Base-by-base conservation (phyloP, 805 yeast genomes). In the Nakazawaea laoshanensis region DNA sequence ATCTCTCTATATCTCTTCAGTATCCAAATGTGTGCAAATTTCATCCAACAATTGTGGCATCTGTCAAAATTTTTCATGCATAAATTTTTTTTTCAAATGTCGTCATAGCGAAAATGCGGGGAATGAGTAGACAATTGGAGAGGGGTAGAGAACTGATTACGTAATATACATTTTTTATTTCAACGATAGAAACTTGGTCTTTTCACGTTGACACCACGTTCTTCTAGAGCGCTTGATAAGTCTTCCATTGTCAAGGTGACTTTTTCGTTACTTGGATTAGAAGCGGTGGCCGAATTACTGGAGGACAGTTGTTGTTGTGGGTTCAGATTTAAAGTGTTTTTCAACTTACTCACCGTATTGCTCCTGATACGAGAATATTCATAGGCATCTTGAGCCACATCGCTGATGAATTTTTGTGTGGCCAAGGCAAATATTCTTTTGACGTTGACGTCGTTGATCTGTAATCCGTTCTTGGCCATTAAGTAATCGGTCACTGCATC, bases 401-500 rank as follows among this genome's bases (percentile, higher is more conserved):
- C 98, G 40, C 88, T 76, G 18, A 92, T 71, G 53, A 92, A 92
- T 51, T 92, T 92, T 49, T 94, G 98, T 0, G 98, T 92, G 1
- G 98, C 97, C 36, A 92, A 63, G 0, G 97, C 96, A 30, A 92
- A 63, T 23, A 92, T 61, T 34, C 97, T 66, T 53, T 87, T 88
- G 37, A 83, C 74, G 37, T 87, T 70, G 10, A 74, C 60, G 51
- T 89, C 95, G 24, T 79, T 67, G 18, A 92, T 74, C 38, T 78
- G 80, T 46, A 92, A 77, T 24, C 96, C 96, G 41, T 86, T 80
- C 48, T 80, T 79, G 16, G 85, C 74, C 33, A 89, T 59, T 48
- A 89, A 92, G 52, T 87, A 92, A 50, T 89, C 96, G 0, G 95
- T 83, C 8, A 92, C 96, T 0, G 94, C 88, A 52, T 92, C 97